phyloP scores from a whole-genome alignment of 2,329 filamentous ascomycete genomes.

The Curvularia lunata region DNA sequence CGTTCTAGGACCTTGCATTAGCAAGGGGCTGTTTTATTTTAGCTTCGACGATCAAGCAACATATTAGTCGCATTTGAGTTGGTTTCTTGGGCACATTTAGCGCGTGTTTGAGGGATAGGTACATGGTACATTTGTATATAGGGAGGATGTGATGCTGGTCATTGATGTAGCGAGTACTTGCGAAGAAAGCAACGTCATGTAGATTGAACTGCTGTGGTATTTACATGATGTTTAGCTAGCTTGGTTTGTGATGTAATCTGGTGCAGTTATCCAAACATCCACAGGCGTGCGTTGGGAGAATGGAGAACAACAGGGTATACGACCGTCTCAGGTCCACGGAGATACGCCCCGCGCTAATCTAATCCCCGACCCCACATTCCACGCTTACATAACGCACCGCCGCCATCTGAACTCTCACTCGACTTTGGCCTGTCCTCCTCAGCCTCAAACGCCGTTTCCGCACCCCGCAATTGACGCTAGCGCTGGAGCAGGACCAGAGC shows the following conservation, averaged over 20 bases:
- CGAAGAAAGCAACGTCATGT: neutral
- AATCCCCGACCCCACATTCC: constrained; percentile 11
- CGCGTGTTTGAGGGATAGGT: neutral
- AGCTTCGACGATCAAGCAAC: neutral
- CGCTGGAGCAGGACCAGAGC: neutral
- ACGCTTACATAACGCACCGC: constrained; percentile 23
- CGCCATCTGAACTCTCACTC: constrained; percentile 8
- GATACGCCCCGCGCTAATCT: constrained; percentile 14
- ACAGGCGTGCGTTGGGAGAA: too few relatives aligned
- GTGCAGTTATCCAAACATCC: too few relatives aligned
- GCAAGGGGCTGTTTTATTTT: neutral
- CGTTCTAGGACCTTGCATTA: neutral
- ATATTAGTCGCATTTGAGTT: neutral
- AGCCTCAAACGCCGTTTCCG: neutral
- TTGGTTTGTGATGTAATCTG: too few relatives aligned
- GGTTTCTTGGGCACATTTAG: neutral
- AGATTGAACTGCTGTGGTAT: neutral
- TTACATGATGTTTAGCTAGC: too few relatives aligned
- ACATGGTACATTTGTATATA: neutral
- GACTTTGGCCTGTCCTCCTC: neutral
- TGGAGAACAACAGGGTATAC: neutral
- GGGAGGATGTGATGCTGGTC: neutral
- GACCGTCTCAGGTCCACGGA: neutral
- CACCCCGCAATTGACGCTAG: constrained; percentile 12
- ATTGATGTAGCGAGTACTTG: neutral